These are phyloP conservation scores for Zoysia japonica DNA, from an alignment of 176 grass and related monocot genomes.

Conservation along the genomic window DNA sequence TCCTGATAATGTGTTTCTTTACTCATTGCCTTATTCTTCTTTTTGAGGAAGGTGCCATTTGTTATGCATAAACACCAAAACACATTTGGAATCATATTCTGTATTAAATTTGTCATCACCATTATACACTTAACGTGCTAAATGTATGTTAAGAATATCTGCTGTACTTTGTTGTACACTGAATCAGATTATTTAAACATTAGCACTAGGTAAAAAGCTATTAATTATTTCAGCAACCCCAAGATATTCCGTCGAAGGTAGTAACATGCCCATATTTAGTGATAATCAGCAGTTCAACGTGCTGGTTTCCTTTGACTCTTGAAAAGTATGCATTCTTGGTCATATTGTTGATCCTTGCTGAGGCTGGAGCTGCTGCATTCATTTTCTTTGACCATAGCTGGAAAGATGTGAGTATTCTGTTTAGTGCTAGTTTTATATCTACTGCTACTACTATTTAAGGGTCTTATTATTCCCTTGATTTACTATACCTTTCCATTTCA, in stretches of 20 bases:
- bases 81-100: background rate
- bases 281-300: conserved; percentile 8
- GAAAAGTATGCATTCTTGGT: conserved; percentile 79
- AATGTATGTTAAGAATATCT: background rate
- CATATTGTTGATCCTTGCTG: conserved; percentile 68
- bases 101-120: background rate
- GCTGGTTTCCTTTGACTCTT: conserved; percentile 67
- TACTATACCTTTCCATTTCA: too few relatives aligned
- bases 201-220: background rate
- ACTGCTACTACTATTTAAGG: background rate
- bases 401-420: conserved; percentile 79
- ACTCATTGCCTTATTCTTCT: conserved; percentile 18
- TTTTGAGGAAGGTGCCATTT: conserved; percentile 13
- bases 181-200: background rate
- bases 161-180: background rate
- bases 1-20: conserved; percentile 49
- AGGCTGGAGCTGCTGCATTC: conserved; percentile 78
- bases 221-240: conserved; percentile 15
- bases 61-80: background rate
- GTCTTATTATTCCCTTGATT: background rate
- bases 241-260: background rate
- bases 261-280: background rate
- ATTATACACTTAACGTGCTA: conserved; percentile 9
- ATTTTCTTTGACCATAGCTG: conserved; percentile 96
- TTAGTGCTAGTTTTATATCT: conserved; percentile 17